Percentiles rank a stretch among this genome's conserved stretches.
phyloP scores from a whole-genome alignment of 164 flowering plant species.

The Chimonanthus salicifolius region DNA sequence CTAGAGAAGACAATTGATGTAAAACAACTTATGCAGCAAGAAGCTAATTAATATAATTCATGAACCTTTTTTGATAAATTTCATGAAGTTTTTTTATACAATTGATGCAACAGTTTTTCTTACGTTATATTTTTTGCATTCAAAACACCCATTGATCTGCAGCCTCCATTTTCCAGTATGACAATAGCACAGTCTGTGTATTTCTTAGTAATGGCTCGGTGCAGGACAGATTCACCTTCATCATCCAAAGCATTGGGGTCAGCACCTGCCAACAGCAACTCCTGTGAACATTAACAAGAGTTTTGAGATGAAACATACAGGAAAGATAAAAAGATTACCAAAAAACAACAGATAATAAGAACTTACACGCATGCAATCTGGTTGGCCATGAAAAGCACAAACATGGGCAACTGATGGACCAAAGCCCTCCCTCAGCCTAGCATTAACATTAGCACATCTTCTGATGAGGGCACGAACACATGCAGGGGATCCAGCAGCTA shows the following conservation, averaged over 20 bases:
- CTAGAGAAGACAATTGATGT: background rate
- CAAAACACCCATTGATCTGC: conserved; percentile 72
- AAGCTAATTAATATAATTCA: background rate
- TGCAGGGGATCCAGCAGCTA: conserved; percentile 97
- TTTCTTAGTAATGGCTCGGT: conserved; percentile 87
- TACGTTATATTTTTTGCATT: conserved; percentile 86
- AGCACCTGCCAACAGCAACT: conserved; percentile 87
- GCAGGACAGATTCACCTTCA: conserved; percentile 96
- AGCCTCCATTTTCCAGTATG: conserved; percentile 90
- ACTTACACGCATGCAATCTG: conserved; percentile 98
- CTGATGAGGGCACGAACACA: conserved; percentile 77
- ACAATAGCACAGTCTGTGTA: conserved; percentile 91
- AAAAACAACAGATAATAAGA: background rate
- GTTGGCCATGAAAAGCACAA: conserved; percentile 98
- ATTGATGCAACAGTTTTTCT: conserved; percentile 16
- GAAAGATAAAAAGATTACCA: background rate
- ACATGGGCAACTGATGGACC: conserved; percentile 99
- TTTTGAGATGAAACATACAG: conserved; percentile 2
- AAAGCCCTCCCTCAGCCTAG: conserved; percentile 78
- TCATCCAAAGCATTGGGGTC: conserved; percentile 98
- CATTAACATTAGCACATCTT: conserved; percentile 74
- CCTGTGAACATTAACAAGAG: conserved; percentile 41
- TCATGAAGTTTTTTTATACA: background rate
- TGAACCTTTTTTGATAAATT: background rate
- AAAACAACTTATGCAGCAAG: background rate